Evolutionary conservation across 306 rosid species (phyloP).

Genomic region (Glycine tomentella): DNA sequence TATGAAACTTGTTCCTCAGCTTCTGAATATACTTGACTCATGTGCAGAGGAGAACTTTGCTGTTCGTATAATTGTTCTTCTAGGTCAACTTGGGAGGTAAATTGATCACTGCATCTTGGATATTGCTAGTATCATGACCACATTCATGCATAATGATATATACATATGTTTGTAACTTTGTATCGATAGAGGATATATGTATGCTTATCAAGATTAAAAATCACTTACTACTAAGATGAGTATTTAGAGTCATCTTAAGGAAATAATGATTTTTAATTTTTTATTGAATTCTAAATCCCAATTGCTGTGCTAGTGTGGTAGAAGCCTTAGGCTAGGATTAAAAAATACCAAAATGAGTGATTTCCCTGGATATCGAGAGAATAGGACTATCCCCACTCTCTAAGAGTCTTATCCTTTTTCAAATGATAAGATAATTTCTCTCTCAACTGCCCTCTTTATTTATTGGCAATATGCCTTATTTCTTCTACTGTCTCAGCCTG

Average conservation of each 20-base stretch:
- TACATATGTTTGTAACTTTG: no score
- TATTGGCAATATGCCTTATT: not conserved
- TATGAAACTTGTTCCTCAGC: slow-evolving; percentile 61
- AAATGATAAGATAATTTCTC: not conserved
- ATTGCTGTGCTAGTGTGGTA: not conserved
- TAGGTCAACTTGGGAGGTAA: slow-evolving; percentile 95
- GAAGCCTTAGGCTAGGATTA: not conserved
- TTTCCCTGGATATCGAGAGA: not conserved
- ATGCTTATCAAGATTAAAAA: slow-evolving; percentile 22
- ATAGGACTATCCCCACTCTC: not conserved
- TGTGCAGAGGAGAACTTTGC: slow-evolving; percentile 55
- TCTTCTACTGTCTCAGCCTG: not conserved
- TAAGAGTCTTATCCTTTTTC: not conserved
- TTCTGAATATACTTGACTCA: slow-evolving; percentile 64
- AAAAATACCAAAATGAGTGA: not conserved
- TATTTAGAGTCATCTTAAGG: not conserved
- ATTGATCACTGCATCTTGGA: slow-evolving; percentile 32
- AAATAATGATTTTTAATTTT: not conserved
- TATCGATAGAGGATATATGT: no score
- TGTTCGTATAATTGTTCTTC: slow-evolving; percentile 68
- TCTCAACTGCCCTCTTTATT: not conserved
- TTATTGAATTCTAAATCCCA: not conserved
- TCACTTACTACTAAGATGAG: not conserved
- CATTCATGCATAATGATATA: not conserved
- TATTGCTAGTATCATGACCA: slow-evolving; percentile 13